Base-by-base conservation (phyloP, 2,329 filamentous ascomycete genomes). In the Colletotrichum spinosum region DNA sequence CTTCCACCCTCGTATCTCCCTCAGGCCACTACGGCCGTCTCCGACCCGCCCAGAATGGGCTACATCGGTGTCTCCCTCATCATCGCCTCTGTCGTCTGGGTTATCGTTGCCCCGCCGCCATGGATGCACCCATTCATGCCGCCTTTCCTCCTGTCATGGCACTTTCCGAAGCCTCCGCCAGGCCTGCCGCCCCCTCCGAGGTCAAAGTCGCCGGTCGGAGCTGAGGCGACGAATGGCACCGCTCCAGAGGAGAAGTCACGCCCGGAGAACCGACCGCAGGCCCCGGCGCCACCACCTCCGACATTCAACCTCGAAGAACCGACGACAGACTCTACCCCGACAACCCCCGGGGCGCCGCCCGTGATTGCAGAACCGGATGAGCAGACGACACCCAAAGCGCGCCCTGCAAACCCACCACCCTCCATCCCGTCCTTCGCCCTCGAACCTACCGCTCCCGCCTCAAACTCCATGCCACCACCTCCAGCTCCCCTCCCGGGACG, bases 11-110 rank as follows among this genome's bases (percentile, higher is more conserved):
- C 37, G 12, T 8, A 12, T n/a, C 17, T 12, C 55, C 9, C 25
- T 44, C 9, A 34, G 55, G 38, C 58, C 50, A 45, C 11, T 44
- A 44, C 13, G 8, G 41, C 33, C 10, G 17, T n/a, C 15, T 10
- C 9, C 0, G 5, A n/a, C 44, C 15, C 37, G 4, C 1, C 50
- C n/a, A 35, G 56, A 60, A 71, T 89, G 86, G 84, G 80, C 68
- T 74, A 88, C 71, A 71, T 90, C 67, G 88, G 86, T 68, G 76
- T 90, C 68, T 88, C 88, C n/a, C 79, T 91, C 68, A 80, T 90
- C 71, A 74, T 90, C 68, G 88, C 84, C 48, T 88, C 88, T 1
- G 77, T 90, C 60, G 81, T 89, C 50, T 86, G 84, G 71, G 75
- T 90, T 68, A 77, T 84, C 70, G 80, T 89, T 67, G 82, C 83